phyloP scores from a whole-genome alignment of 2,329 filamentous ascomycete genomes.

The Cladosporium sp. region DNA sequence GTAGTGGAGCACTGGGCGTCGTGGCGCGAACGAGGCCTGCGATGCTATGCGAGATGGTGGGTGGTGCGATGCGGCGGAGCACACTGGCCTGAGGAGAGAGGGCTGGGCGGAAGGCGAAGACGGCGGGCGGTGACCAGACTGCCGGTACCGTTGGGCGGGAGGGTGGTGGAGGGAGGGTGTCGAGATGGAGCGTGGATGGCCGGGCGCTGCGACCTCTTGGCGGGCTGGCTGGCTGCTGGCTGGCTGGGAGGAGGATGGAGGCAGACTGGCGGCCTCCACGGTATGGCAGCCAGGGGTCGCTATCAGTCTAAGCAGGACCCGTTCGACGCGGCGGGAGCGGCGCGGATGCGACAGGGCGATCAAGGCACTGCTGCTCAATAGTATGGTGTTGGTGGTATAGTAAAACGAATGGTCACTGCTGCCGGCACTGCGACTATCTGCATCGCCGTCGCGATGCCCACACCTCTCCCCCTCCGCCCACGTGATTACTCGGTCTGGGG shows the following conservation, averaged over 20 bases:
- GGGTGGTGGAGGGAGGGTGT: background rate
- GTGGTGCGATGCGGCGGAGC: background rate
- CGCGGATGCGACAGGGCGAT: background rate
- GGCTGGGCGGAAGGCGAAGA: background rate
- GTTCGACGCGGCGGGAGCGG: background rate
- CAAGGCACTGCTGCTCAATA: background rate
- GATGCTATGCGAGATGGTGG: background rate
- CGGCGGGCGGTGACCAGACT: background rate
- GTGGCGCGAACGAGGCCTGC: background rate
- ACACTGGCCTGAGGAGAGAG: background rate
- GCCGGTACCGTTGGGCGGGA: background rate
- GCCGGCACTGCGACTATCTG: no score
- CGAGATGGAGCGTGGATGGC: no score
- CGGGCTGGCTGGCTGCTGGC: no score
- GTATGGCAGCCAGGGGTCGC: background rate
- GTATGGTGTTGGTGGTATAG: no score
- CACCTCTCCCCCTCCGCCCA: background rate
- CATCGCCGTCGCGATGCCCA: background rate
- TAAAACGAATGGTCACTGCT: no score
- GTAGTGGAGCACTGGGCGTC: background rate
- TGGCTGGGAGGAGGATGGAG: background rate
- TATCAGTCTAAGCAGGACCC: background rate
- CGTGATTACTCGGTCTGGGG: no score
- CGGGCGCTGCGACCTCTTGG: background rate
- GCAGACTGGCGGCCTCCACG: background rate